These are phyloP conservation scores for Melastoma candidum DNA, from an alignment of 441 rosid species.

Conservation along the genomic window DNA sequence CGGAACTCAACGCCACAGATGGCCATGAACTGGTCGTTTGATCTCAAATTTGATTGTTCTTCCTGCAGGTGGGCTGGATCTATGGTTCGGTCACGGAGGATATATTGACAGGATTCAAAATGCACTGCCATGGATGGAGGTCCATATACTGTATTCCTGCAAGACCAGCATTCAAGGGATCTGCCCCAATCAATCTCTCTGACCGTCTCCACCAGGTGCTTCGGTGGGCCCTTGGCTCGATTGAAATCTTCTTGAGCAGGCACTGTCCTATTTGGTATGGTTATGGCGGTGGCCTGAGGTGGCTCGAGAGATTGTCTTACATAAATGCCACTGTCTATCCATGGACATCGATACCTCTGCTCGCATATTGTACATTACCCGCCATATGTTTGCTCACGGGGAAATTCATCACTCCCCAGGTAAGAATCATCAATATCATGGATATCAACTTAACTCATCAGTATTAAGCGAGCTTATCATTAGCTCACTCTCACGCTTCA, in stretches of 20 bases:
- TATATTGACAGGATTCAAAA: constrained; percentile 96
- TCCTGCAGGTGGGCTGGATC: constrained; percentile 85
- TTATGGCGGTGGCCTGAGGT: constrained; percentile 79
- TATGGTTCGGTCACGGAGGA: constrained; percentile 98
- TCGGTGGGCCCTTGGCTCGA: constrained; percentile 96
- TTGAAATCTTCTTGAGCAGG: constrained; percentile 90
- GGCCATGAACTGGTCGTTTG: neutral
- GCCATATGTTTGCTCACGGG: constrained; percentile 95
- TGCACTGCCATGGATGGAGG: constrained; percentile 99
- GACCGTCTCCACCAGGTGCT: constrained; percentile 99
- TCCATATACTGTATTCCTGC: constrained; percentile 88
- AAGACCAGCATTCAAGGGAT: constrained; percentile 87
- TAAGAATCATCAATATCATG: constrained; percentile 18
- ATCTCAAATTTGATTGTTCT: neutral
- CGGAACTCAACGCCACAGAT: neutral
- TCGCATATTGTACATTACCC: constrained; percentile 80
- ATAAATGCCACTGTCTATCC: constrained; percentile 89
- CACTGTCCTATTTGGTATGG: constrained; percentile 99
- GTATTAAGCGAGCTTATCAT: constrained; percentile 1
- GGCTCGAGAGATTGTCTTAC: constrained; percentile 84
- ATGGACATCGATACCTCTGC: constrained; percentile 80
- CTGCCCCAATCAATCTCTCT: constrained; percentile 96
- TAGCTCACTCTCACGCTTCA: constrained; percentile 10
- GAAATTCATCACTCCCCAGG: constrained; percentile 90
- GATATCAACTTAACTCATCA: neutral